These are phyloP conservation scores for Inonotus obliquus DNA, from an alignment of 1,284 basidiomycete species.

Conservation along the genomic window DNA sequence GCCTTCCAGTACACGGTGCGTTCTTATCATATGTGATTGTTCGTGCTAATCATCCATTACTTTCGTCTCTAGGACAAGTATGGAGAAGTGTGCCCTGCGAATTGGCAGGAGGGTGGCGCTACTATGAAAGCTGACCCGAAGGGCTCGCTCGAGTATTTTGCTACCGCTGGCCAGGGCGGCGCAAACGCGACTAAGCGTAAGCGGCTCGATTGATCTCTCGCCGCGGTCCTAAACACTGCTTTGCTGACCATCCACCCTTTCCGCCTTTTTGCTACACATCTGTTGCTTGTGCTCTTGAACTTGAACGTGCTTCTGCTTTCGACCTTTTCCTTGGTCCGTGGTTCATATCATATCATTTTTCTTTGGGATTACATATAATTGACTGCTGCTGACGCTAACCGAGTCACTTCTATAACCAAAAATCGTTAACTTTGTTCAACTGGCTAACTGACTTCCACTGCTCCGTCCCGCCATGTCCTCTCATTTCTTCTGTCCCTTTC, in stretches of 20 bases:
- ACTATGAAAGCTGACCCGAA: slow-evolving; percentile 77
- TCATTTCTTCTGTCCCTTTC: neutral
- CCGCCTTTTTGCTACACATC: neutral
- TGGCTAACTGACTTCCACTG: too few species aligned
- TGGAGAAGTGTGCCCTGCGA: slow-evolving; percentile 88
- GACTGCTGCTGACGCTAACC: too few species aligned
- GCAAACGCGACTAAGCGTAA: slow-evolving; percentile 15
- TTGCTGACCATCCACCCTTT: slow-evolving; percentile 11
- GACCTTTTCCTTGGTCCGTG: neutral
- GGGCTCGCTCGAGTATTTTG: slow-evolving; percentile 75
- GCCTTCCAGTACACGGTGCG: slow-evolving; percentile 86
- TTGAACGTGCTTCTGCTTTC: neutral
- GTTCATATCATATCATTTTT: neutral
- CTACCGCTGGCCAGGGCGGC: slow-evolving; percentile 18
- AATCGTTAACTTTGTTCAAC: too few species aligned
- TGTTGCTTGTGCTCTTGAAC: neutral
- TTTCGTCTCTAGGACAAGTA: slow-evolving; percentile 58
- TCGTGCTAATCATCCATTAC: neutral
- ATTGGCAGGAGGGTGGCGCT: slow-evolving; percentile 73
- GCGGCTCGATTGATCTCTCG: slow-evolving; percentile 14
- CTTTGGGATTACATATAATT: too few species aligned
- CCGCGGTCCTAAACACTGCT: neutral
- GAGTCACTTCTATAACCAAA: too few species aligned
- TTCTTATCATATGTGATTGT: slow-evolving; percentile 12
- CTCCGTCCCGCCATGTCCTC: too few species aligned